Evolutionary conservation across 2,329 filamentous ascomycete genomes (phyloP).

Genomic region (Helotiales sp.): DNA sequence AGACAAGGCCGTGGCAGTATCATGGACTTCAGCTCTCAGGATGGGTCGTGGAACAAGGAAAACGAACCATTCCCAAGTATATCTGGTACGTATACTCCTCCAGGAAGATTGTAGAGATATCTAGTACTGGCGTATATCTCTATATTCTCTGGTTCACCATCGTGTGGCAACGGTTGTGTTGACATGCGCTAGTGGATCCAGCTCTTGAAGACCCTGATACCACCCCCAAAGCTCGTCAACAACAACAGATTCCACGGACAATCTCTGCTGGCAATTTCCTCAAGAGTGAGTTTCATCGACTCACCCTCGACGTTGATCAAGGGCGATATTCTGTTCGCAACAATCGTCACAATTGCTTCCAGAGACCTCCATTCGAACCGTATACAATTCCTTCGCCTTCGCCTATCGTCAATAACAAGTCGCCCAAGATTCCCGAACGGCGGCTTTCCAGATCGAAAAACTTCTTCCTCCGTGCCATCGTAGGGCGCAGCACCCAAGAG

Average conservation of each 20-base stretch:
- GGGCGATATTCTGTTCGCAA: slow-evolving; percentile 22
- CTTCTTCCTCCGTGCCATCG: slow-evolving; percentile 32
- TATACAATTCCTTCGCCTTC: slow-evolving; percentile 1
- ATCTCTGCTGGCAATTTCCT: slow-evolving; percentile 30
- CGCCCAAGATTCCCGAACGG: slow-evolving; percentile 25
- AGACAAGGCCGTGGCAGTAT: slow-evolving; percentile 24
- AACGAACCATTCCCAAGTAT: not conserved
- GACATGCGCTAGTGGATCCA: not conserved
- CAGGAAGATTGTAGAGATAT: too few species aligned
- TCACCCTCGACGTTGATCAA: slow-evolving; percentile 16
- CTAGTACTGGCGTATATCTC: too few species aligned
- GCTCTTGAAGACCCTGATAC: slow-evolving; percentile 22
- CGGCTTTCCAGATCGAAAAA: slow-evolving; percentile 32
- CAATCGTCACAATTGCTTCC: slow-evolving; percentile 12
- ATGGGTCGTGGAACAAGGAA: not conserved
- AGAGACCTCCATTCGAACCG: not conserved
- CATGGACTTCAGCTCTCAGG: not conserved
- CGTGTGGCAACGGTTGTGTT: too few species aligned
- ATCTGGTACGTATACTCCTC: not conserved
- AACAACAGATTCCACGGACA: slow-evolving; percentile 18
- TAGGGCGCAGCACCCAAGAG: slow-evolving; percentile 18
- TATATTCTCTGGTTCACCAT: too few species aligned
- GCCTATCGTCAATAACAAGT: slow-evolving; percentile 1
- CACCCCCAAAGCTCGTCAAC: slow-evolving; percentile 29
- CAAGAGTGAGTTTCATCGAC: slow-evolving; percentile 27